Evolutionary conservation across 345 rosid genomes (phyloP).

Genomic region (Chamaenerion angustifolium): DNA sequence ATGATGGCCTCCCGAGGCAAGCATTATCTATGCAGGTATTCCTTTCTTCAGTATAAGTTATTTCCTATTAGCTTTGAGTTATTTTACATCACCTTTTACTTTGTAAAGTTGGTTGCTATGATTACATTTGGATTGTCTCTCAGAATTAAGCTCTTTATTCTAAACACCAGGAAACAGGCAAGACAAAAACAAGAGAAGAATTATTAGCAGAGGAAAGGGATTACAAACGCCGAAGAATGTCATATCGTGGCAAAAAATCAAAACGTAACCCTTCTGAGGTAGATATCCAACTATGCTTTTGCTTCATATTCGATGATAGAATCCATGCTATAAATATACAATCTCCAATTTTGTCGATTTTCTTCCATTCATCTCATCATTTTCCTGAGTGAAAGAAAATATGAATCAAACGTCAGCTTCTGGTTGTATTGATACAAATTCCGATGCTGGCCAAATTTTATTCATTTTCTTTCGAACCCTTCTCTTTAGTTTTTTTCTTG

Average conservation of each 20-base stretch:
- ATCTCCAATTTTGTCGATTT: background rate
- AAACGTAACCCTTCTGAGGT: constrained; percentile 71
- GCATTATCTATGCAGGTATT: constrained; percentile 37
- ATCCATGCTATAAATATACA: background rate
- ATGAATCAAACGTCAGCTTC: no score
- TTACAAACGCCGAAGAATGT: constrained; percentile 88
- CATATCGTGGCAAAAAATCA: constrained; percentile 91
- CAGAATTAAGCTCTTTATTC: constrained; percentile 1
- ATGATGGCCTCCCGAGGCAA: constrained; percentile 79
- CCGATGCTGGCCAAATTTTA: no score
- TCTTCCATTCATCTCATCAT: no score
- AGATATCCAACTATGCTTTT: constrained; percentile 1
- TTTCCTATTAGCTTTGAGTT: background rate
- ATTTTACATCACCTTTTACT: no score
- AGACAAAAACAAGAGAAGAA: constrained; percentile 69
- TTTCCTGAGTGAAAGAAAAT: no score
- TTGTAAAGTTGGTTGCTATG: no score
- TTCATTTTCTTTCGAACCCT: no score
- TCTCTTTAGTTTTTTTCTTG: background rate
- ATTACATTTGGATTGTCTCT: no score
- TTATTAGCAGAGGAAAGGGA: constrained; percentile 95
- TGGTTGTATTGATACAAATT: background rate
- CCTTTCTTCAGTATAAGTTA: background rate
- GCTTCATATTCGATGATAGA: background rate
- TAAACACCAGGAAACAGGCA: constrained; percentile 35